Evolutionary conservation across 139 green algal species (phyloP).

Genomic region (Yamagishiella unicocca): DNA sequence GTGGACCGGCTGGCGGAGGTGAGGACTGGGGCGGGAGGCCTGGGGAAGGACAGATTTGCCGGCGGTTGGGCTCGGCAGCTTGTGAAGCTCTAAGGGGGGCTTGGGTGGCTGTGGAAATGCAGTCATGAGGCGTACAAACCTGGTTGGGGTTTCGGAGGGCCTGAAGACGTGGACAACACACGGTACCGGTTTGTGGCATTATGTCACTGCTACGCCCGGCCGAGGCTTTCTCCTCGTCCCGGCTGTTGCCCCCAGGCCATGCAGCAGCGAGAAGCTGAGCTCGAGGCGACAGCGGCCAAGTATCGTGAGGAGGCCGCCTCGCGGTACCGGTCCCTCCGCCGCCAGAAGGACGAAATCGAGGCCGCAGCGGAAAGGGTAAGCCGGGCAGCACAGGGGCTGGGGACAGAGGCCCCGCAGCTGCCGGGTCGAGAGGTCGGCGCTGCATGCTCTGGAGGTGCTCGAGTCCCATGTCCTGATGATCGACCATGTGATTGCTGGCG

Average conservation of each 20-base stretch:
- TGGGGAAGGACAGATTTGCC: no score
- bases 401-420: no score
- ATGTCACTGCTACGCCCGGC: neutral
- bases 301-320: conserved; percentile 13
- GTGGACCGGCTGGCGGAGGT: conserved; percentile 24
- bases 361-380: conserved; percentile 11
- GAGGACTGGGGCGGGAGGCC: neutral
- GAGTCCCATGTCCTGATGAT: no score
- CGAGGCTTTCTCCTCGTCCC: neutral
- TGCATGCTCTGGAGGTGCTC: no score
- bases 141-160: no score
- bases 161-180: no score
- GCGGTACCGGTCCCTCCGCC: neutral
- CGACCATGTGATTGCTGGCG: no score
- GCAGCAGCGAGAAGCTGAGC: conserved; percentile 36
- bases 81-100: no score
- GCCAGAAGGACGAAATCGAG: conserved; percentile 35
- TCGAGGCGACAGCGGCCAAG: conserved; percentile 28
- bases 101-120: no score
- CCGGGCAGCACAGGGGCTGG: neutral
- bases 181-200: no score
- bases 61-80: neutral
- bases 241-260: conserved; percentile 9
- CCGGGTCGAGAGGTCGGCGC: no score
- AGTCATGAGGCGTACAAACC: no score